Percentiles rank a stretch among this genome's conserved stretches.
Conservation (phyloP, 257 asterid genomes). For the Rauvolfia tetraphylla region DNA sequence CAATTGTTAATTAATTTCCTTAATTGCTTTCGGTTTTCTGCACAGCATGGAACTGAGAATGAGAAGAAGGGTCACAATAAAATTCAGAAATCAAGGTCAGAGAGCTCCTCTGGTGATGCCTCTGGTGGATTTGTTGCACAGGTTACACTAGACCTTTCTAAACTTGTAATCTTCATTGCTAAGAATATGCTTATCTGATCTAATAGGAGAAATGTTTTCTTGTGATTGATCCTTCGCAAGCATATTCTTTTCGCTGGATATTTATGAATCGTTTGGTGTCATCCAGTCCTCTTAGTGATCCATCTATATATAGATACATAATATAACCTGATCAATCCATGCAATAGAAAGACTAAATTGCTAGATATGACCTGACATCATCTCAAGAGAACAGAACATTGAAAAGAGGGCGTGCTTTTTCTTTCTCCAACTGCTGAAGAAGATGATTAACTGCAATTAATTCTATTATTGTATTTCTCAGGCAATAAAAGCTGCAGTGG, state of each 20-base stretch:
- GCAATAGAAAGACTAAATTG: background rate
- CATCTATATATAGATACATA: background rate
- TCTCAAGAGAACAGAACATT: background rate
- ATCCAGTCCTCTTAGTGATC: background rate
- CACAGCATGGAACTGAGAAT: conserved; percentile 30
- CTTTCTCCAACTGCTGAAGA: background rate
- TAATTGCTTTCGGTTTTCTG: conserved; percentile 7
- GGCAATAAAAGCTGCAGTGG: conserved; percentile 59
- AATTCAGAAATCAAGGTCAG: conserved; percentile 28
- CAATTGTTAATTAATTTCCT: background rate
- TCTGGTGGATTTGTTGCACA: conserved; percentile 54
- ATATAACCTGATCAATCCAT: background rate
- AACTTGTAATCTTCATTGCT: background rate
- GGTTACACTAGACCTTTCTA: conserved; percentile 31
- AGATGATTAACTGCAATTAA: background rate
- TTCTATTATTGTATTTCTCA: conserved; percentile 22
- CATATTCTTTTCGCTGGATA: background rate
- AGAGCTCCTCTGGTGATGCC: conserved; percentile 49
- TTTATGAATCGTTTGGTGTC: background rate
- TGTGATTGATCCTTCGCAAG: background rate
- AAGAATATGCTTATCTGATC: background rate
- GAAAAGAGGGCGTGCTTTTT: background rate
- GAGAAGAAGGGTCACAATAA: conserved; percentile 26
- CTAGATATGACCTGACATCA: background rate
- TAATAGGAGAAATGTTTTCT: background rate